Percentiles rank a stretch among this genome's conserved stretches.
These are phyloP conservation scores for Pseudogymnoascus sp. DNA, from an alignment of 2,329 filamentous ascomycete genomes.

Conservation along the genomic window DNA sequence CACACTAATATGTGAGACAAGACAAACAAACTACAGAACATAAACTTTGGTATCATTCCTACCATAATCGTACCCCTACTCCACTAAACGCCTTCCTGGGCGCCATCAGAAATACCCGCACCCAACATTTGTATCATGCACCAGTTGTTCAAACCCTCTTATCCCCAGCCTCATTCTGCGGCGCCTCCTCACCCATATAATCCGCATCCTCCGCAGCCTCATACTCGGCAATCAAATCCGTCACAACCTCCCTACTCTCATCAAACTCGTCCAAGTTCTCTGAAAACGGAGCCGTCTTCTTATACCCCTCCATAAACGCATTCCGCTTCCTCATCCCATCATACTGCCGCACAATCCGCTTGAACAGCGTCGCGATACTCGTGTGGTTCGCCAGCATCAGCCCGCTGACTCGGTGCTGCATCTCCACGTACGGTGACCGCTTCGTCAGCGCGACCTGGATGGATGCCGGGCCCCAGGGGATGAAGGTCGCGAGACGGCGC, in stretches of 20 bases:
- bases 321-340: slow-evolving; percentile 93
- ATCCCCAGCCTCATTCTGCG: slow-evolving; percentile 7
- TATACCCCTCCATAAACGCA: slow-evolving; percentile 93
- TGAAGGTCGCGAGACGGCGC: slow-evolving; percentile 88
- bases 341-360: slow-evolving; percentile 86
- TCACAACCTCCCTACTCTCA: slow-evolving; percentile 84
- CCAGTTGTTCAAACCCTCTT: neutral
- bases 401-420: slow-evolving; percentile 88
- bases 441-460: slow-evolving; percentile 97
- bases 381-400: slow-evolving; percentile 98
- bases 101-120: slow-evolving; percentile 5
- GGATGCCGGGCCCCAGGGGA: slow-evolving; percentile 95
- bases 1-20: neutral
- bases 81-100: slow-evolving; percentile 1
- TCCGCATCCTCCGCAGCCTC: slow-evolving; percentile 88
- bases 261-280: slow-evolving; percentile 94
- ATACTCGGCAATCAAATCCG: slow-evolving; percentile 87
- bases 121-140: slow-evolving; percentile 9
- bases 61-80: neutral
- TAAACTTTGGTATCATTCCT: slow-evolving; percentile 6
- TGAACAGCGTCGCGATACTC: slow-evolving; percentile 93
- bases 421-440: slow-evolving; percentile 90
- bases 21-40: neutral
- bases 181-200: slow-evolving; percentile 55
- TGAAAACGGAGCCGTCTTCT: slow-evolving; percentile 87